These are phyloP conservation scores for Phytophthora chlamydospora DNA, from an alignment of 352 stramenopile species.

Conservation along the genomic window DNA sequence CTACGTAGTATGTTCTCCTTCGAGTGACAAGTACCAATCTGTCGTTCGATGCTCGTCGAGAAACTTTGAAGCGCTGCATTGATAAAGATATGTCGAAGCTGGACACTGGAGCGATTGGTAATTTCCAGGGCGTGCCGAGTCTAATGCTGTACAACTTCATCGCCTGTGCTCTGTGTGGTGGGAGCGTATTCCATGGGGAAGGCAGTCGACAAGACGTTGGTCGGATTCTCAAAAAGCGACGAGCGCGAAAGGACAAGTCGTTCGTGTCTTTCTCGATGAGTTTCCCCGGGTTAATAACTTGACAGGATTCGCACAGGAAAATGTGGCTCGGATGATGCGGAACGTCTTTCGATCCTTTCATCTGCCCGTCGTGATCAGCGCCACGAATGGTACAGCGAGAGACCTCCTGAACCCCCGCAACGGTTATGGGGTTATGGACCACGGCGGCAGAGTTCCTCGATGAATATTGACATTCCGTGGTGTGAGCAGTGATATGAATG, in stretches of 20 bases:
- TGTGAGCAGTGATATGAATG: too few relatives aligned
- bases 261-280: slow-evolving; percentile 6
- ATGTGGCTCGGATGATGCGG: neutral
- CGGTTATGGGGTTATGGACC: too few relatives aligned
- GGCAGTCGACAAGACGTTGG: too few relatives aligned
- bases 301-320: neutral
- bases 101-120: neutral
- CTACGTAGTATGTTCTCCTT: neutral
- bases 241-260: neutral
- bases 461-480: neutral
- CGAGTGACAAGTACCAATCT: neutral
- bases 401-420: neutral
- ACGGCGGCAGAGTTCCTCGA: neutral
- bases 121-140: neutral
- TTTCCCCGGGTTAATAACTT: slow-evolving; percentile 1
- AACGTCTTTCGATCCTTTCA: slow-evolving; percentile 6
- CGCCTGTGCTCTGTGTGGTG: neutral
- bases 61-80: neutral
- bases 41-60: neutral
- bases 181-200: too few relatives aligned
- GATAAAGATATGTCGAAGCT: neutral
- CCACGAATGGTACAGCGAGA: slow-evolving; percentile 10
- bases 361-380: slow-evolving; percentile 2
- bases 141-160: slow-evolving; percentile 5
- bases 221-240: neutral